Evolutionary conservation across 2,329 filamentous ascomycete genomes (phyloP).

Genomic region (Fusarium chuoi): DNA sequence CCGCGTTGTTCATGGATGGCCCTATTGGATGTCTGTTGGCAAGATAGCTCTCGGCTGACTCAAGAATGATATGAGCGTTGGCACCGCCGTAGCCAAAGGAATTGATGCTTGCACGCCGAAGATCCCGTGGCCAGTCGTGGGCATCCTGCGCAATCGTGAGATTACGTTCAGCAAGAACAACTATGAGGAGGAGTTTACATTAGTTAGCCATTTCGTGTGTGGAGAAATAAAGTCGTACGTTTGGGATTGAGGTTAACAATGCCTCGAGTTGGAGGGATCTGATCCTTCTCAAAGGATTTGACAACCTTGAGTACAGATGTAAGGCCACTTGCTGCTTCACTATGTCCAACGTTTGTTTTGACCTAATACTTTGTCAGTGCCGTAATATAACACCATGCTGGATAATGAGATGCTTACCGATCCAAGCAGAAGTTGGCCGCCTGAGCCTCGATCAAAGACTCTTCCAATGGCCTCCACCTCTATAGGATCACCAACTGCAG

Average conservation of each 20-base stretch:
- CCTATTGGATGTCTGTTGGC: fast-evolving
- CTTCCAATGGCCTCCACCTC: neutral
- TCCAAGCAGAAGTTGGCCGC: neutral
- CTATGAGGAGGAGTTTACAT: too few species aligned
- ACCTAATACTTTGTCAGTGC: fast-evolving
- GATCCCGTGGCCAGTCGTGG: neutral
- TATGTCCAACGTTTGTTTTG: neutral
- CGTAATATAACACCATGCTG: fast-evolving
- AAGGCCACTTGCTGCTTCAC: neutral
- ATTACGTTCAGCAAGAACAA: neutral
- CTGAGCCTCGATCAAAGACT: neutral
- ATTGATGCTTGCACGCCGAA: neutral
- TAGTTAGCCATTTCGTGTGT: too few species aligned
- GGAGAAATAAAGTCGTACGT: neutral
- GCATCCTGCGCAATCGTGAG: neutral
- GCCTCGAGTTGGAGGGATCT: neutral
- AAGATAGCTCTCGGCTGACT: neutral
- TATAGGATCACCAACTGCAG: neutral
- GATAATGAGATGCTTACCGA: neutral
- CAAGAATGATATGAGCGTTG: neutral
- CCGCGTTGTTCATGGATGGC: fast-evolving
- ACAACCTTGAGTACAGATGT: neutral
- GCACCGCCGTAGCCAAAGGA: neutral
- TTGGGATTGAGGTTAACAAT: neutral
- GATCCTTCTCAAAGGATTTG: neutral